Percentiles rank a stretch among this genome's conserved stretches.
These are phyloP conservation scores for Dimocarpus longan DNA, from an alignment of 345 rosid species.

Conservation along the genomic window DNA sequence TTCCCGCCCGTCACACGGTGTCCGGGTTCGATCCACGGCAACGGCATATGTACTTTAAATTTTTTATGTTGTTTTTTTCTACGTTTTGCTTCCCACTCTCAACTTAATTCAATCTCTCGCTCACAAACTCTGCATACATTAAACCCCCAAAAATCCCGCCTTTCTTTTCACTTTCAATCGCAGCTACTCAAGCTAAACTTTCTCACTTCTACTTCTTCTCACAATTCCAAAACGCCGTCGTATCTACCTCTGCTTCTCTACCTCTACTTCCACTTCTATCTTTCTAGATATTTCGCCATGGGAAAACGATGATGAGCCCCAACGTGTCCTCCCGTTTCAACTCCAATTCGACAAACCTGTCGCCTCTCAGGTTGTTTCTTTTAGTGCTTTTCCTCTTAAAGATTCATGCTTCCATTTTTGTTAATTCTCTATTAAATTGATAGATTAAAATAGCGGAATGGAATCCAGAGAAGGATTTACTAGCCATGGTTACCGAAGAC, in stretches of 20 bases:
- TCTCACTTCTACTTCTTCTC: not conserved
- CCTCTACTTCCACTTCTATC: not conserved
- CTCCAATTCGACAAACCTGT: constrained; percentile 84
- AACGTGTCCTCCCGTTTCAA: constrained; percentile 66
- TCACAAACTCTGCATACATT: not conserved
- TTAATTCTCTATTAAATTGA: not conserved
- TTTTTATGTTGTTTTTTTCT: not conserved
- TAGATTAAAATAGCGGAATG: constrained; percentile 76
- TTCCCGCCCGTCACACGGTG: constrained; percentile 66
- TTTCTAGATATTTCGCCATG: constrained; percentile 40
- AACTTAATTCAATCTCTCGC: not conserved
- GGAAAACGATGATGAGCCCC: constrained; percentile 69
- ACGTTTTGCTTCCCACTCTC: too few species aligned
- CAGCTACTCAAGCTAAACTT: not conserved
- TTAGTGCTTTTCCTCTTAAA: not conserved
- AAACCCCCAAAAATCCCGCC: constrained; percentile 9
- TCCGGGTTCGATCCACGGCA: constrained; percentile 99
- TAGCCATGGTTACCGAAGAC: constrained; percentile 84
- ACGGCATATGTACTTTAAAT: constrained; percentile 38
- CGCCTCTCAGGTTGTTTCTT: constrained; percentile 65
- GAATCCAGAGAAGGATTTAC: constrained; percentile 86
- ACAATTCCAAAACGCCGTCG: not conserved
- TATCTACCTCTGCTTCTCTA: not conserved
- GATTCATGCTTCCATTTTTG: not conserved
- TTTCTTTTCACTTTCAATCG: not conserved